These are phyloP conservation scores for Boletus smithii DNA, from an alignment of 1,284 basidiomycete genomes.

Conservation along the genomic window DNA sequence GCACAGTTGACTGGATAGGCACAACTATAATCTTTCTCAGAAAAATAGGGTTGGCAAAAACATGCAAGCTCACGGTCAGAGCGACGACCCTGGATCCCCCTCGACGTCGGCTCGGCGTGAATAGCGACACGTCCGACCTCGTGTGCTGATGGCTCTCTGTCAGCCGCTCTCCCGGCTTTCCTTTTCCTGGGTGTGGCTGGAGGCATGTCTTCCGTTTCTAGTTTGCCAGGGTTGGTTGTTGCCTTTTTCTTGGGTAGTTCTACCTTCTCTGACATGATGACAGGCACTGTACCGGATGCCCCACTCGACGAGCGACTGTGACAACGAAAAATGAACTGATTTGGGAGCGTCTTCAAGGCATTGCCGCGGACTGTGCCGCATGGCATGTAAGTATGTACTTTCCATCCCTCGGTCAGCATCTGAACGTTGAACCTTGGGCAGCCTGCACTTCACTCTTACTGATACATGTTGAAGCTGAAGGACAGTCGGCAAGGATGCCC, in stretches of 20 bases:
- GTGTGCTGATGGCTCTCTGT: conserved; percentile 14
- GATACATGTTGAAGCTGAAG: neutral
- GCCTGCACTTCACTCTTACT: conserved; percentile 1
- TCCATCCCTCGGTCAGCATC: conserved; percentile 3
- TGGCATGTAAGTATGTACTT: neutral
- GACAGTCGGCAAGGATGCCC: neutral
- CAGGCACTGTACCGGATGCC: conserved; percentile 7
- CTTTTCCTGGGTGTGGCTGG: conserved; percentile 28
- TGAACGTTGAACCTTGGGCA: neutral
- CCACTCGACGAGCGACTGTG: conserved; percentile 16
- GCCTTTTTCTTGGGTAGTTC: conserved; percentile 24
- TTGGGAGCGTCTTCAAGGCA: conserved; percentile 24
- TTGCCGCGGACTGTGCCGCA: conserved; percentile 19
- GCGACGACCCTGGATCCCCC: conserved; percentile 29
- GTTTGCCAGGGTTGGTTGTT: conserved; percentile 12
- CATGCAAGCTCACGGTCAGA: conserved; percentile 29
- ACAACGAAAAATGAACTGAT: conserved; percentile 21
- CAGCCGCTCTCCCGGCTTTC: conserved; percentile 22
- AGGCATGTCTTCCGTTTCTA: conserved; percentile 20
- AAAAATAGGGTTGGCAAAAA: neutral
- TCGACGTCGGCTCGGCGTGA: conserved; percentile 17
- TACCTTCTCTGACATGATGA: conserved; percentile 31
- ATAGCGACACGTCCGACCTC: conserved; percentile 12
- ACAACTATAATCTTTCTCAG: conserved; percentile 22
- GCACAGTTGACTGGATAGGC: conserved; percentile 19